Percentiles rank a stretch among this genome's conserved stretches.
Evolutionary conservation across 2,329 filamentous ascomycete genomes (phyloP).

Genomic region (Arthroderma uncinatum): DNA sequence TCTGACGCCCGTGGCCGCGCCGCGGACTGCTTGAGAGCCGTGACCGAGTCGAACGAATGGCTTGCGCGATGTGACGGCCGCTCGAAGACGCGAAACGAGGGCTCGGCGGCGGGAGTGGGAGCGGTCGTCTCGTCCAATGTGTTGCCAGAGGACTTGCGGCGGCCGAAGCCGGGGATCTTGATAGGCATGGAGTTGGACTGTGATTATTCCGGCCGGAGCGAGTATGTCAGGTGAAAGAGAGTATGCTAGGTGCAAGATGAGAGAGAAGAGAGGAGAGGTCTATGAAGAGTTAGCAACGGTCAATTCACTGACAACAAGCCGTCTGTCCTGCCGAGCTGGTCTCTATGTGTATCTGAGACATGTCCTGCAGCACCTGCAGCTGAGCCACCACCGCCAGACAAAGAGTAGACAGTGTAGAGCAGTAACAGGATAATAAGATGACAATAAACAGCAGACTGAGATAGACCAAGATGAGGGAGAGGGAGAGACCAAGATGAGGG

Average conservation of each 20-base stretch:
- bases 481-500: neutral
- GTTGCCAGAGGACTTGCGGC: conserved; percentile 47
- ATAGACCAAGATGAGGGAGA: neutral
- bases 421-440: neutral
- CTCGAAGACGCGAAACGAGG: conserved; percentile 47
- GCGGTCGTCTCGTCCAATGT: conserved; percentile 36
- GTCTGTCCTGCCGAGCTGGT: neutral
- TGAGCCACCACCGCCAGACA: neutral
- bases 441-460: neutral
- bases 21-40: conserved; percentile 22
- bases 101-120: conserved; percentile 26
- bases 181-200: conserved; percentile 38
- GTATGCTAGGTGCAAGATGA: neutral
- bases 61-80: conserved; percentile 33
- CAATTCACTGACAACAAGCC: neutral
- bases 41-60: conserved; percentile 36
- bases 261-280: neutral
- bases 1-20: conserved; percentile 28
- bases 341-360: neutral
- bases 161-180: conserved; percentile 43
- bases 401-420: too few relatives aligned
- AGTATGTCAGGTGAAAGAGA: neutral
- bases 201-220: neutral
- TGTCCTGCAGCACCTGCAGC: neutral
- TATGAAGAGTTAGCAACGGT: neutral